These are phyloP conservation scores for Cucumis hystrix DNA, from an alignment of 306 rosid species.

Conservation along the genomic window DNA sequence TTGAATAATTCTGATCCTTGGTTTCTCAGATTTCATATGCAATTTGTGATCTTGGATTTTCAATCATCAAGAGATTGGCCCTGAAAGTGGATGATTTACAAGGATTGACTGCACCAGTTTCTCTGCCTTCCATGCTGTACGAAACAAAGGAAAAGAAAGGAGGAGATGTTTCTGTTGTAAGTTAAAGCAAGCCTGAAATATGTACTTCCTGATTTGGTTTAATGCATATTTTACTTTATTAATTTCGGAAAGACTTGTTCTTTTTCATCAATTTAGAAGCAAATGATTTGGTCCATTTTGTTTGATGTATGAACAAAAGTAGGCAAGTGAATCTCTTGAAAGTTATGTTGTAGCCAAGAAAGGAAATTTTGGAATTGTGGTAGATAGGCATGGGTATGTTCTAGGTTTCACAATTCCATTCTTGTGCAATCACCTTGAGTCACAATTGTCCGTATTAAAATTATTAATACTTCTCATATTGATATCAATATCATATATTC, in stretches of 20 bases:
- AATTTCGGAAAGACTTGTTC: background rate
- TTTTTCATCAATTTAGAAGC: background rate
- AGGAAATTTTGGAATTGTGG: background rate
- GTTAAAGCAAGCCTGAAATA: background rate
- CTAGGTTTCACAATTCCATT: background rate
- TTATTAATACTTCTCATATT: background rate
- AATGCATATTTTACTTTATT: background rate
- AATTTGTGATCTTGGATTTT: slow-evolving; percentile 82
- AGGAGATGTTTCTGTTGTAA: slow-evolving; percentile 60
- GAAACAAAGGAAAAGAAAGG: slow-evolving; percentile 55
- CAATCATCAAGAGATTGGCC: slow-evolving; percentile 53
- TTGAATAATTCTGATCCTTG: background rate
- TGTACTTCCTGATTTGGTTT: slow-evolving; percentile 6
- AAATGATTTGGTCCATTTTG: background rate
- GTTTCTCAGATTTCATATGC: slow-evolving; percentile 72
- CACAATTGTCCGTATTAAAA: background rate
- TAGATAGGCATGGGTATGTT: background rate
- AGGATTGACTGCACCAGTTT: slow-evolving; percentile 31
- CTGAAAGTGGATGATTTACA: slow-evolving; percentile 50
- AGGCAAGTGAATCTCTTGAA: background rate
- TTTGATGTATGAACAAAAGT: background rate
- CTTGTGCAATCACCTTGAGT: background rate
- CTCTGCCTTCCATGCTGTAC: slow-evolving; percentile 67
- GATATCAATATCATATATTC: background rate
- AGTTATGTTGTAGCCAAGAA: background rate